Base-by-base conservation (phyloP, 202 grass and related monocot species). In the Alloteropsis angusta region DNA sequence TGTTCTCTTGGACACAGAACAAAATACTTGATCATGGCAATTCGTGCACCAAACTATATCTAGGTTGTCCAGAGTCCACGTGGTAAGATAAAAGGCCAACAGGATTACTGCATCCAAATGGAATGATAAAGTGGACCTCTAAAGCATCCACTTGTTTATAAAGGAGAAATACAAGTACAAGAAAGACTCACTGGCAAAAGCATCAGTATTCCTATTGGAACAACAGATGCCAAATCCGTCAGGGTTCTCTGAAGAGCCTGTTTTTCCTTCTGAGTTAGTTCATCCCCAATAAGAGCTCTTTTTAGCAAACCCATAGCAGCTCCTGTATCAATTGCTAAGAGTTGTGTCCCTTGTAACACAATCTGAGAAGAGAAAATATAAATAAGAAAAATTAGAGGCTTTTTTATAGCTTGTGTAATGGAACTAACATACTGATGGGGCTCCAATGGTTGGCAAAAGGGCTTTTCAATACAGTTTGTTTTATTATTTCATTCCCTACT, bases 201-300 rank as follows among this genome's bases (percentile, higher is more conserved):
- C 96, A 99, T 99, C 47, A 99, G 92, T 71, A 99, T 84, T 84
- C 96, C 96, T 80, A 99, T 99, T 77, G 96, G 96, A 80, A 99
- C 87, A 65, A 93, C 96, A 76, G 96, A 99, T 59, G 96, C 96
- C 86, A 99, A 73, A 77, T 99, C 96, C 11, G 96, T 99, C 71
- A 99, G 65, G 65, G 96, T 99, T 96, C 96, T 93, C 70, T 91
- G 92, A 93, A 99, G 92, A 84, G 90, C 96, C 50, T 91, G 91
- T 41, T 96, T 96, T 82, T 99, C 96, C 79, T 96, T 99, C 49
- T 96, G 90, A 75, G 96, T 90, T 57, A 99, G 92, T 81, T 96
- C 96, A 84, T 99, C 92, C 47, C 96, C 96, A 59, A 88, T 91
- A 82, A 96, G 86, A 85, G 92, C 81, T 90, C 90, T 96, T 96